Percentiles rank a stretch among this genome's conserved stretches.
These are phyloP conservation scores for Coemansia sp. DNA, from an alignment of 192 early-diverging fungal genomes.

Conservation along the genomic window DNA sequence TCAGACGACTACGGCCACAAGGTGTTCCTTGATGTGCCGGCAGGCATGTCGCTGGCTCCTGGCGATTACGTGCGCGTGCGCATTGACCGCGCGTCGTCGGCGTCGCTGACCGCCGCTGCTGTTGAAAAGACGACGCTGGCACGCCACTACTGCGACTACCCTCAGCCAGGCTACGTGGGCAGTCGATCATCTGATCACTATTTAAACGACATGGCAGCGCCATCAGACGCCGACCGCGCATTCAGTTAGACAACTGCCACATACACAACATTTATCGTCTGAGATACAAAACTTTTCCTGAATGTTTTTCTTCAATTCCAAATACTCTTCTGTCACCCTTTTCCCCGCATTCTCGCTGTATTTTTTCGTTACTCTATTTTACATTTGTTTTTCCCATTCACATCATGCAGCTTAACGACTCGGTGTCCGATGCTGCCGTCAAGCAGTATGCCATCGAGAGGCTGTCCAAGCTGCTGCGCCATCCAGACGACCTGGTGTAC, in stretches of 20 bases:
- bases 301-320: neutral
- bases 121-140: conserved; percentile 30
- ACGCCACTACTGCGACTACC: conserved; percentile 21
- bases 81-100: conserved; percentile 38
- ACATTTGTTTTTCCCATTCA: neutral
- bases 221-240: neutral
- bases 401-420: conserved; percentile 24
- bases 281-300: too few species aligned
- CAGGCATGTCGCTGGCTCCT: conserved; percentile 6
- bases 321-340: neutral
- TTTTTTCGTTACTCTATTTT: neutral
- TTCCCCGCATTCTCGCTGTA: neutral
- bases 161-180: conserved; percentile 11
- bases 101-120: conserved; percentile 34
- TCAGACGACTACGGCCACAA: conserved; percentile 69
- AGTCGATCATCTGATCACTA: neutral
- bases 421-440: conserved; percentile 45
- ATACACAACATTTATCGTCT: too few species aligned
- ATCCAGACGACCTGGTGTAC: conserved; percentile 92
- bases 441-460: conserved; percentile 74
- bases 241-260: neutral
- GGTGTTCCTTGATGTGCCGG: conserved; percentile 56
- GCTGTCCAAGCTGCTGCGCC: conserved; percentile 79
- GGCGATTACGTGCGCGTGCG: conserved; percentile 46
- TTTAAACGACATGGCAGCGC: too few species aligned